Base-by-base conservation (phyloP, 805 yeast genomes). In the Pichia nakasei region DNA sequence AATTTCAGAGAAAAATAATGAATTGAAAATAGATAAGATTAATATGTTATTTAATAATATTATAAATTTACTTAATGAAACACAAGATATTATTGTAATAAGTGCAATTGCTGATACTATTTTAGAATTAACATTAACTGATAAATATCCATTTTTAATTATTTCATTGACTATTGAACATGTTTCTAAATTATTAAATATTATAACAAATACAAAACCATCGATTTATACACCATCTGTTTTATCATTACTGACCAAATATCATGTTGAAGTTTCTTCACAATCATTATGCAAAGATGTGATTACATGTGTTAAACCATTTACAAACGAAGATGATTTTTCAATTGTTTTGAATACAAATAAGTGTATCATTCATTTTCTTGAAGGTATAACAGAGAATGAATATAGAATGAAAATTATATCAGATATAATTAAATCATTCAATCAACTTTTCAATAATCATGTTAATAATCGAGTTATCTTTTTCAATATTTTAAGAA, bases 201-300 rank as follows among this genome's bases (percentile, higher is more conserved):
- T 39, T 3, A 29, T 43, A 12, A 39, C 46, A 83, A 1, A 51
- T 17, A n/a, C 7, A 20, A 32, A 5, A 9, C 11, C 11, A 17
- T 9, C 35, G 8, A 13, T 4, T 82, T 13, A 70, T 83, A 33
- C 72, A 80, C 1, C 64, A 85, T 47, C 80, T 87, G 0, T 56
- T 87, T 35, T 43, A 29, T 27, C 42, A 18, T 18, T 38, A 5
- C 21, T 43, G 19, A 37, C 26, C 12, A 35, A 38, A 11, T 43
- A n/a, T 19, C 33, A 8, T 9, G 5, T 29, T 13, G 22, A 24
- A 19, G 20, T 5, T 20, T 22, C 15, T 32, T 22, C 8, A 18
- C 9, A 8, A 19, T 44, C 1, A 19, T 15, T 29, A 29, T 29
- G 41, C 17, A 37, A 33, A 15, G 44, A 41, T 37, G 22, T 41